Conservation (phyloP, 108 stramenopile genomes). For the Craspedostauros australis region DNA sequence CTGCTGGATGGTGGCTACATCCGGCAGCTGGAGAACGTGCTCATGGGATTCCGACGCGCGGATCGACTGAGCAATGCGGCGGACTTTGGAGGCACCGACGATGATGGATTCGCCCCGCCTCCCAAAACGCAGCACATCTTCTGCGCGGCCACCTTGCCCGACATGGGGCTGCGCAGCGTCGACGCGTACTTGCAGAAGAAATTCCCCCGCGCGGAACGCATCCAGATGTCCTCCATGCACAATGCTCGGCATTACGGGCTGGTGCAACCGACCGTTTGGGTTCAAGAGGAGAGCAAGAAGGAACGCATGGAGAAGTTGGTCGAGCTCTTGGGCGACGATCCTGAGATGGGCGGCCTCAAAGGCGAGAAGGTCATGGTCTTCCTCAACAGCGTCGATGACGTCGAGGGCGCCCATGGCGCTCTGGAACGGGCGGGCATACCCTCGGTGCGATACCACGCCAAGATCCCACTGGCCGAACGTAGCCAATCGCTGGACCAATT, state of each 20-base stretch:
- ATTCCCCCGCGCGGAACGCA: slow-evolving; percentile 72
- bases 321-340: slow-evolving; percentile 39
- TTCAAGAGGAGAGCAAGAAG: slow-evolving; percentile 62
- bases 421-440: slow-evolving; percentile 67
- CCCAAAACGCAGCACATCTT: slow-evolving; percentile 75
- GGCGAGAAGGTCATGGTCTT: slow-evolving; percentile 88
- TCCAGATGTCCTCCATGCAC: slow-evolving; percentile 76
- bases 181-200: slow-evolving; percentile 79
- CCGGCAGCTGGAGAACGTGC: slow-evolving; percentile 77
- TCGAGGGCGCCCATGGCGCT: slow-evolving; percentile 67
- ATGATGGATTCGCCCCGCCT: slow-evolving; percentile 17
- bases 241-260: slow-evolving; percentile 84
- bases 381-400: slow-evolving; percentile 79
- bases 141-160: slow-evolving; percentile 94
- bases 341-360: slow-evolving; percentile 49
- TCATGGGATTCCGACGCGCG: slow-evolving; percentile 89
- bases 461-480: slow-evolving; percentile 68
- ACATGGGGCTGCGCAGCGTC: slow-evolving; percentile 85
- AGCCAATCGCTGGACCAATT: slow-evolving; percentile 78
- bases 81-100: slow-evolving; percentile 11
- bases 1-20: slow-evolving; percentile 92
- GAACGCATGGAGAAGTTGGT: slow-evolving; percentile 73
- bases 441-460: slow-evolving; percentile 83
- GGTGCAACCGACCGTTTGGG: slow-evolving; percentile 59
- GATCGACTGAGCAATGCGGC: slow-evolving; percentile 33